Percentiles rank a stretch among this genome's conserved stretches.
These are phyloP conservation scores for Exsudoporus frostii DNA, from an alignment of 768 basidiomycete genomes.

Conservation along the genomic window DNA sequence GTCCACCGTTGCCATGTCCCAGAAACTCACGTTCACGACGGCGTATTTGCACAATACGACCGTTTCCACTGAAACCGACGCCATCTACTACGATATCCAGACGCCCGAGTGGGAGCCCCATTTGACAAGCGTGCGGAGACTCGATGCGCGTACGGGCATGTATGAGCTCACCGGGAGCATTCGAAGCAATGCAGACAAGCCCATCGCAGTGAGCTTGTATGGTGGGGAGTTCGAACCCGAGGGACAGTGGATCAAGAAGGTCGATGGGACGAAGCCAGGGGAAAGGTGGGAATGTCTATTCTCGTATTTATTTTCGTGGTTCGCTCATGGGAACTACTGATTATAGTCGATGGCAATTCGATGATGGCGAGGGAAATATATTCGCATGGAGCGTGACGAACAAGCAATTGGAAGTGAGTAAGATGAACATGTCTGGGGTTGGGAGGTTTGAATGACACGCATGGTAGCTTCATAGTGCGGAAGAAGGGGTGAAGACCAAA, in stretches of 20 bases:
- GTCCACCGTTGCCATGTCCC: conserved; percentile 19
- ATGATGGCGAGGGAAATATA: conserved; percentile 21
- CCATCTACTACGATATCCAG: conserved; percentile 39
- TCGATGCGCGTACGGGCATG: conserved; percentile 28
- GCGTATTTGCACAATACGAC: conserved; percentile 36
- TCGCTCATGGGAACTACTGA: not conserved
- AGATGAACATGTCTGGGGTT: not conserved
- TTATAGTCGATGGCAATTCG: conserved; percentile 22
- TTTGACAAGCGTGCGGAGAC: conserved; percentile 33
- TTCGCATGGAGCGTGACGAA: conserved; percentile 19
- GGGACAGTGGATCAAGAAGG: conserved; percentile 31
- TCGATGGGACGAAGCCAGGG: conserved; percentile 12
- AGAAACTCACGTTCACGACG: conserved; percentile 38
- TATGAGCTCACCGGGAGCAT: conserved; percentile 34
- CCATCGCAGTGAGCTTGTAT: conserved; percentile 30
- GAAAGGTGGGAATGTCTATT: conserved; percentile 9
- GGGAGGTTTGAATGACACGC: not conserved
- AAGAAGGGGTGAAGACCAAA: conserved; percentile 24
- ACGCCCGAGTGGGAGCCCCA: conserved; percentile 38
- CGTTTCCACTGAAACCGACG: conserved; percentile 37
- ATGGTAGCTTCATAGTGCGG: conserved; percentile 26
- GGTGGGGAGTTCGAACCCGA: conserved; percentile 25
- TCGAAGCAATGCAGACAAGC: conserved; percentile 29
- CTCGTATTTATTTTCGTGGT: not conserved
- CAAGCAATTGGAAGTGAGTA: conserved; percentile 12